phyloP scores from a whole-genome alignment of 345 rosid genomes.

The Combretum micranthum region DNA sequence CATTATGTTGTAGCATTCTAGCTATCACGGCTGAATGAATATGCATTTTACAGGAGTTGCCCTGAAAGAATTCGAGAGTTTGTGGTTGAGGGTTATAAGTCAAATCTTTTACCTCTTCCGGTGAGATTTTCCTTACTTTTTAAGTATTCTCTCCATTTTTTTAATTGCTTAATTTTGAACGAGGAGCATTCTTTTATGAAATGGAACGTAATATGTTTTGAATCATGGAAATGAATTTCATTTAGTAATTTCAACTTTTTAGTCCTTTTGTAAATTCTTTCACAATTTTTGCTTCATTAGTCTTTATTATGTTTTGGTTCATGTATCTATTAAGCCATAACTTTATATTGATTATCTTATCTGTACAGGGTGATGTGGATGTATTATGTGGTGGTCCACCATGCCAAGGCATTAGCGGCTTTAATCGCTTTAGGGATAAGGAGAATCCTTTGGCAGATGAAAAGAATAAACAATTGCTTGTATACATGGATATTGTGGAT shows the following conservation, averaged over 20 bases:
- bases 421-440: constrained; percentile 50
- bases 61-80: constrained; percentile 35
- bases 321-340: no score
- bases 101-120: constrained; percentile 51
- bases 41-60: constrained; percentile 32
- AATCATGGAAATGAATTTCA: no score
- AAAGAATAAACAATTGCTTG: constrained; percentile 53
- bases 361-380: constrained; percentile 48
- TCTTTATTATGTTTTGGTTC: background rate
- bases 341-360: background rate
- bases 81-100: constrained; percentile 34
- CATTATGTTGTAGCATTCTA: background rate
- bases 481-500: constrained; percentile 64
- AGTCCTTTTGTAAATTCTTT: no score
- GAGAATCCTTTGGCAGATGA: constrained; percentile 45
- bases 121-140: constrained; percentile 23
- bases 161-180: background rate
- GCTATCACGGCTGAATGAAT: no score
- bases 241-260: no score
- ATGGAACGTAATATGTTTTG: background rate
- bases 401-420: constrained; percentile 83
- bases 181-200: background rate
- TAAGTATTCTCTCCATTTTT: background rate
- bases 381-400: constrained; percentile 91
- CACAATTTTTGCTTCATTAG: background rate